phyloP scores from a whole-genome alignment of 2,329 filamentous ascomycete genomes.

The Chaetomium sp. region DNA sequence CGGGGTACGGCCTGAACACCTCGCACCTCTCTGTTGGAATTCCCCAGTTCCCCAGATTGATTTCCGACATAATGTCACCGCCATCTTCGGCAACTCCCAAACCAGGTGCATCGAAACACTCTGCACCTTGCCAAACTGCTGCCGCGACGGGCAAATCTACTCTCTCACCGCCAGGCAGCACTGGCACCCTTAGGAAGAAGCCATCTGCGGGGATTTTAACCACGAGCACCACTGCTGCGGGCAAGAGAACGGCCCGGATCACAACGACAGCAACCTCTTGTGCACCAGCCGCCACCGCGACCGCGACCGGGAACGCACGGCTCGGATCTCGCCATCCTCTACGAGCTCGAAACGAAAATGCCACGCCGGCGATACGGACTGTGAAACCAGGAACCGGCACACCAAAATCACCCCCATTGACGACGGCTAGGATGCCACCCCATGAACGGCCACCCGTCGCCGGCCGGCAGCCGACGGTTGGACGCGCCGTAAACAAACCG shows the following conservation, averaged over 20 bases:
- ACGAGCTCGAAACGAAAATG: slow-evolving; percentile 46
- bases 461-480: slow-evolving; percentile 64
- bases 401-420: slow-evolving; percentile 21
- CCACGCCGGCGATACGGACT: slow-evolving; percentile 36
- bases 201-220: slow-evolving; percentile 36
- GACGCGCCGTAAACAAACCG: slow-evolving; percentile 53
- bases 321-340: slow-evolving; percentile 33
- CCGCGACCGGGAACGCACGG: slow-evolving; percentile 14
- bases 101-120: slow-evolving; percentile 19
- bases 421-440: slow-evolving; percentile 41
- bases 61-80: slow-evolving; percentile 29
- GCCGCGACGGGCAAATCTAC: slow-evolving; percentile 1
- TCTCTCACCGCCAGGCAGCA: not conserved
- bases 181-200: slow-evolving; percentile 26
- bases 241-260: slow-evolving; percentile 32
- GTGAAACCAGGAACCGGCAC: slow-evolving; percentile 37
- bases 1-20: slow-evolving; percentile 30
- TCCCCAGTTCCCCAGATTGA: slow-evolving; percentile 17
- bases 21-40: slow-evolving; percentile 13
- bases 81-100: slow-evolving; percentile 13
- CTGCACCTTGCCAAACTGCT: slow-evolving; percentile 15
- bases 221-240: slow-evolving; percentile 31
- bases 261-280: slow-evolving; percentile 29
- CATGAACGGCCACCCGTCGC: slow-evolving; percentile 42
- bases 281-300: slow-evolving; percentile 21